These are phyloP conservation scores for Venturia asperata DNA, from an alignment of 2,329 filamentous ascomycete species.

Conservation along the genomic window DNA sequence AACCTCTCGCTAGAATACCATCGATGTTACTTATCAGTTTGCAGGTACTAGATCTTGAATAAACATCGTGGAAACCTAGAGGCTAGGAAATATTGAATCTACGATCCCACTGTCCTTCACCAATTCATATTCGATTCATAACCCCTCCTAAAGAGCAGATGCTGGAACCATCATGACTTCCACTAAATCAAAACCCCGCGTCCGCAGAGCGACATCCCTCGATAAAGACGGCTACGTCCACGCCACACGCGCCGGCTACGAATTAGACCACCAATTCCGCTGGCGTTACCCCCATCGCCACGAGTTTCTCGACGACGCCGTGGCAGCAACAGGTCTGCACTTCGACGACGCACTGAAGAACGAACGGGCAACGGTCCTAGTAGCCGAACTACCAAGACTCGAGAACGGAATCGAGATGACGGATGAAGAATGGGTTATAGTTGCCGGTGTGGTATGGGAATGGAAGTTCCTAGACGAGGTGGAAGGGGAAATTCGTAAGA, in stretches of 20 bases:
- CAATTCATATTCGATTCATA: too few species aligned
- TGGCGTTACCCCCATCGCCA: background rate
- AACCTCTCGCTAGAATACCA: too few species aligned
- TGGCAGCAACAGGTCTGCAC: background rate
- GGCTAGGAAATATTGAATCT: too few species aligned
- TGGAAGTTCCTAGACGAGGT: constrained; percentile 3
- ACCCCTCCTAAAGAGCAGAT: too few species aligned
- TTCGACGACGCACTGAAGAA: background rate
- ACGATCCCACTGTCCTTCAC: too few species aligned
- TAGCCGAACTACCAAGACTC: background rate
- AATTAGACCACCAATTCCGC: constrained; percentile 11
- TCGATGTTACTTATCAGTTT: too few species aligned
- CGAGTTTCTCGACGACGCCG: background rate
- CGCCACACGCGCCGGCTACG: constrained; percentile 79
- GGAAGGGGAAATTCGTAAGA: background rate
- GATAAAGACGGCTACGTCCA: constrained; percentile 85
- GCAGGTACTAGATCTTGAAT: too few species aligned
- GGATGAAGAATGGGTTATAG: constrained; percentile 3
- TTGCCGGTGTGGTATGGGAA: background rate
- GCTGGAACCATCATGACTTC: too few species aligned
- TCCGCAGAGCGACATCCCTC: constrained; percentile 32
- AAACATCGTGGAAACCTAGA: too few species aligned
- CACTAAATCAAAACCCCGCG: background rate
- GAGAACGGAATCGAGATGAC: background rate
- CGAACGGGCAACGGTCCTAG: background rate